Base-by-base conservation (phyloP, 2,329 filamentous ascomycete genomes). In the Sporothrix schenckii region DNA sequence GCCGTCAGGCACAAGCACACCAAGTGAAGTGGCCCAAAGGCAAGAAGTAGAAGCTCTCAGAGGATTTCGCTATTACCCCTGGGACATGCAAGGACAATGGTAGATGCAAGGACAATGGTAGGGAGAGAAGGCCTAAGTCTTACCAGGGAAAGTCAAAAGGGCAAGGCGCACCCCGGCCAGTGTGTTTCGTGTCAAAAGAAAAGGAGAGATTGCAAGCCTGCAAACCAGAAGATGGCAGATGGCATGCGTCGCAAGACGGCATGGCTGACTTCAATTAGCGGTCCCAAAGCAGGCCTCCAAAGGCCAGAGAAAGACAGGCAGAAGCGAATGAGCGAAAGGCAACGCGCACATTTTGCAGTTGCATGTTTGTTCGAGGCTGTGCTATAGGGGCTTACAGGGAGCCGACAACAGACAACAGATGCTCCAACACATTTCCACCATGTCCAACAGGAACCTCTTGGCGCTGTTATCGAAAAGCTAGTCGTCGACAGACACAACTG, bases 101-200 rank as follows among this genome's bases (percentile, higher is more conserved):
- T n/a, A n/a, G n/a, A n/a, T n/a, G n/a, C n/a, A n/a, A n/a, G n/a
- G n/a, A n/a, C n/a, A 66, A 52, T 53, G 39, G 49, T 66, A 49
- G 63, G 53, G 63, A 41, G 49, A 13, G 30, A 41, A 41, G 63
- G 63, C 63, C 63, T 53, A 27, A 44, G 49, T 24, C 24, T 24
- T 24, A 24, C 24, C 24, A 66, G 21, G 63, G 49, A 66, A 24
- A 39, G 49, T 66, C 63, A 13, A 63, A 61, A 63, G 19, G 58
- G 39, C 39, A 63, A 63, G 58, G 39, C 58, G 19, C 13, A 14
- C 21, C 58, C 21, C 11, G 39, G 39, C 34, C 58, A 47, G 58
- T 19, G 34, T 11, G 34, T 41, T 60, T 41, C 44, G 56, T 61
- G n/a, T n/a, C 56, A n/a, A 60, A 58, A 24, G 56, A 2, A 21